A percentile compares a stretch with the other conserved stretches of the same genome.
Evolutionary conservation across 768 basidiomycete genomes (phyloP).

Genomic region (Macrolepiota albuminosa): DNA sequence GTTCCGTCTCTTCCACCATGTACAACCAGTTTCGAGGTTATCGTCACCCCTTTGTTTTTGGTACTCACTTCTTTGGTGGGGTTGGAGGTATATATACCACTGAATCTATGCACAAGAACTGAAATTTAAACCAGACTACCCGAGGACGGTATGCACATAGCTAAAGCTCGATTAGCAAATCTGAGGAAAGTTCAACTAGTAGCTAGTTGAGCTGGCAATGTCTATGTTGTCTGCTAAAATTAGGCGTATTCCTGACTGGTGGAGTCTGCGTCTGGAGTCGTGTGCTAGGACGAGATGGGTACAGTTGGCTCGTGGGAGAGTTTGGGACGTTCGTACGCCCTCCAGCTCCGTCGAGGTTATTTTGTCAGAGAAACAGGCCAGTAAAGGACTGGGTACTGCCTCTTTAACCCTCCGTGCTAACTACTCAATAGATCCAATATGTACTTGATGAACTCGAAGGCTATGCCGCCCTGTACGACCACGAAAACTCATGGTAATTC

Average conservation of each 20-base stretch:
- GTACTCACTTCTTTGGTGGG: conserved; percentile 36
- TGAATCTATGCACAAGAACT: background rate
- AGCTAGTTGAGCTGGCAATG: conserved; percentile 51
- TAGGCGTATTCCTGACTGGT: conserved; percentile 37
- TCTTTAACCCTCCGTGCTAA: background rate
- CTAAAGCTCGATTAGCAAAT: background rate
- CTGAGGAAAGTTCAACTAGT: background rate
- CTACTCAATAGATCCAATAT: conserved; percentile 33
- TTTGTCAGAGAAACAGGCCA: conserved; percentile 37
- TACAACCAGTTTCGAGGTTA: conserved; percentile 34
- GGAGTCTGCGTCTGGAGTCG: conserved; percentile 24
- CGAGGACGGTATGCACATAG: conserved; percentile 37
- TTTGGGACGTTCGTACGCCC: conserved; percentile 32
- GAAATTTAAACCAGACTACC: conserved; percentile 28
- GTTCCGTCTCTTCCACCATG: background rate
- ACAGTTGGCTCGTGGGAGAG: conserved; percentile 19
- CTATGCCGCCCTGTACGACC: conserved; percentile 38
- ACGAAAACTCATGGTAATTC: conserved; percentile 32
- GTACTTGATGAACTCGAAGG: conserved; percentile 45
- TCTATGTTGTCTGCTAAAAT: conserved; percentile 39
- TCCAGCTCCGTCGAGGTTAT: conserved; percentile 25
- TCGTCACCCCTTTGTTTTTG: conserved; percentile 46
- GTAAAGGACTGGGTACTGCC: background rate
- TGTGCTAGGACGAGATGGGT: conserved; percentile 28
- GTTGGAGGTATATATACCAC: conserved; percentile 33